These are phyloP conservation scores for Rhododendron mucronatum DNA, from an alignment of 148 eudicot genomes.

Conservation along the genomic window DNA sequence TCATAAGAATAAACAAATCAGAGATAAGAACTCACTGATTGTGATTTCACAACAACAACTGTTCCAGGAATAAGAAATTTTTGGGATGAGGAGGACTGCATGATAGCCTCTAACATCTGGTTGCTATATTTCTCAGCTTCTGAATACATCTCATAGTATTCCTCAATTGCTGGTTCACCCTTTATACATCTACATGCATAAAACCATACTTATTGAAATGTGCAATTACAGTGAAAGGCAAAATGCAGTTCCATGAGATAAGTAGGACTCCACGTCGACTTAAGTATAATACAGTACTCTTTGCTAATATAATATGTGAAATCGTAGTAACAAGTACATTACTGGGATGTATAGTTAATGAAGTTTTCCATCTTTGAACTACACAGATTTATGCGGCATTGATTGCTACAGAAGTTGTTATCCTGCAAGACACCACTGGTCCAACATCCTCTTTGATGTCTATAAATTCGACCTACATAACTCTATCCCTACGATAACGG, in stretches of 20 bases:
- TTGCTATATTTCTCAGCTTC: conserved; percentile 67
- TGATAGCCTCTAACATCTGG: conserved; percentile 68
- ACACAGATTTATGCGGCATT: neutral
- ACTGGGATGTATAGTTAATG: neutral
- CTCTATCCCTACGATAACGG: neutral
- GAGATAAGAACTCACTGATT: conserved; percentile 51
- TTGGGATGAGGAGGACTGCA: conserved; percentile 64
- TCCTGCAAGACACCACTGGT: neutral
- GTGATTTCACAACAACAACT: conserved; percentile 84
- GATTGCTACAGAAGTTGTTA: neutral
- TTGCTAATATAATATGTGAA: neutral
- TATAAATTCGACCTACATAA: neutral
- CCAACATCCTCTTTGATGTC: neutral
- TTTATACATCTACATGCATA: conserved; percentile 73
- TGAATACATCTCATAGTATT: conserved; percentile 57
- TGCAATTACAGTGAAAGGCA: neutral
- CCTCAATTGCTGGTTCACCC: conserved; percentile 95
- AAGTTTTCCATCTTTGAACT: neutral
- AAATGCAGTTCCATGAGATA: neutral
- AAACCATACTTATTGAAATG: conserved; percentile 1
- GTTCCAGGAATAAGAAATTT: conserved; percentile 71
- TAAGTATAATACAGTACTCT: neutral
- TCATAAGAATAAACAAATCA: neutral
- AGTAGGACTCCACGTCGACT: neutral
- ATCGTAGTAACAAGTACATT: neutral